Evolutionary conservation across 805 yeast species (phyloP).

Genomic region (Millerozyma miso): DNA sequence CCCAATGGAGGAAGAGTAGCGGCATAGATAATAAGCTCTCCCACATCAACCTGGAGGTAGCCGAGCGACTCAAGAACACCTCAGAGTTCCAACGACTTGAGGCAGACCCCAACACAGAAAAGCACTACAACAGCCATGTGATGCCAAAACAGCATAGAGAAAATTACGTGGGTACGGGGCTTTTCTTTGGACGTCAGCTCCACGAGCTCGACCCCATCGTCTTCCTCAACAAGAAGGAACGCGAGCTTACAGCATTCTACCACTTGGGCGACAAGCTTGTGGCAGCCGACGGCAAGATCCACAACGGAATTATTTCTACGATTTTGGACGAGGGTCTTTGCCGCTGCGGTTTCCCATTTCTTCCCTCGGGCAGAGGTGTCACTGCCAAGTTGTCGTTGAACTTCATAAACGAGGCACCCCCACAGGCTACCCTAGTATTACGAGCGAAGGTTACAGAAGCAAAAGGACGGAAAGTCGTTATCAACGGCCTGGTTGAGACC

Average conservation of each 20-base stretch:
- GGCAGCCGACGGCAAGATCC: slow-evolving; percentile 70
- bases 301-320: slow-evolving; percentile 77
- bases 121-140: slow-evolving; percentile 12
- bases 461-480: slow-evolving; percentile 79
- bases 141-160: slow-evolving; percentile 56
- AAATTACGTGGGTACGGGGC: slow-evolving; percentile 69
- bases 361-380: slow-evolving; percentile 83
- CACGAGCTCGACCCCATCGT: slow-evolving; percentile 75
- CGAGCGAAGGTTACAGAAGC: slow-evolving; percentile 59
- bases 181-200: slow-evolving; percentile 62
- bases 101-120: slow-evolving; percentile 9
- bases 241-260: slow-evolving; percentile 59
- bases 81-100: slow-evolving; percentile 15
- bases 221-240: slow-evolving; percentile 46
- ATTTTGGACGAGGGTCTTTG: slow-evolving; percentile 82
- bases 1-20: slow-evolving; percentile 18
- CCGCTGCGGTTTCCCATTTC: slow-evolving; percentile 73
- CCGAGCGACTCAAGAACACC: slow-evolving; percentile 16
- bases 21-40: slow-evolving; percentile 10
- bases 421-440: slow-evolving; percentile 62
- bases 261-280: slow-evolving; percentile 65
- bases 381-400: slow-evolving; percentile 73
- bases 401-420: slow-evolving; percentile 59
- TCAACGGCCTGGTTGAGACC: slow-evolving; percentile 62
- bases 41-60: slow-evolving; percentile 17